A percentile compares a stretch with the other conserved stretches of the same genome.
These are phyloP conservation scores for Colletotrichum tabaci DNA, from an alignment of 2,329 filamentous ascomycete genomes.

Conservation along the genomic window DNA sequence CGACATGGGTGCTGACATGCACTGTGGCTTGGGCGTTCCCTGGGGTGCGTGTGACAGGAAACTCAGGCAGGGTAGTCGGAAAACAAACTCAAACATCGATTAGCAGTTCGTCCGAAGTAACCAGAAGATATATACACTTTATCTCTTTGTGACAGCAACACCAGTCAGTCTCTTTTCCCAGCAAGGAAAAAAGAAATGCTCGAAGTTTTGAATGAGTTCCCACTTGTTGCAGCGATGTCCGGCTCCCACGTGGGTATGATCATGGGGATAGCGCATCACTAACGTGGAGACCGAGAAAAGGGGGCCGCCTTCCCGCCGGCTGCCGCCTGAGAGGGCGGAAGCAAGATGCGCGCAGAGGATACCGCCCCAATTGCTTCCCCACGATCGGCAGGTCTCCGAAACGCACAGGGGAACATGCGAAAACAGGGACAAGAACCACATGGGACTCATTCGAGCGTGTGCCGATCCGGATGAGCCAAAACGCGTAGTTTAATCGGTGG, in stretches of 20 bases:
- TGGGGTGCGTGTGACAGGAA: neutral
- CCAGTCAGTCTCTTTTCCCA: neutral
- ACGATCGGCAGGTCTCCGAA: slow-evolving; percentile 10
- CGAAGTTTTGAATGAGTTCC: neutral
- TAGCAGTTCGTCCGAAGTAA: neutral
- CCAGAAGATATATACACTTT: neutral
- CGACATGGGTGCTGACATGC: slow-evolving; percentile 13
- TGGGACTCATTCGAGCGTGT: neutral
- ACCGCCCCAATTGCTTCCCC: neutral
- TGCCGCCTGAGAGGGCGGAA: neutral
- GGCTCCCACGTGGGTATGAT: neutral
- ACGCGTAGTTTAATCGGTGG: slow-evolving; percentile 29
- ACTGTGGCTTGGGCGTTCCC: neutral
- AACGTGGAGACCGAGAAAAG: slow-evolving; percentile 21
- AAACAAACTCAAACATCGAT: neutral
- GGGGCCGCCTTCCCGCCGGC: neutral
- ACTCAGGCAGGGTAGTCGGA: neutral
- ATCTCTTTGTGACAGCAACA: neutral
- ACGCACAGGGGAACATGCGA: neutral
- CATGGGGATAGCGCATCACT: neutral
- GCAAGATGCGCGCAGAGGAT: slow-evolving; percentile 13
- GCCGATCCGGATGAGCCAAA: slow-evolving; percentile 30
- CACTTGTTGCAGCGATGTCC: neutral
- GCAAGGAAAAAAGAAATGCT: neutral
- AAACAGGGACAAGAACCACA: neutral